Conservation (phyloP, 495 filamentous ascomycete species). For the Sabuloglossum arenarium region DNA sequence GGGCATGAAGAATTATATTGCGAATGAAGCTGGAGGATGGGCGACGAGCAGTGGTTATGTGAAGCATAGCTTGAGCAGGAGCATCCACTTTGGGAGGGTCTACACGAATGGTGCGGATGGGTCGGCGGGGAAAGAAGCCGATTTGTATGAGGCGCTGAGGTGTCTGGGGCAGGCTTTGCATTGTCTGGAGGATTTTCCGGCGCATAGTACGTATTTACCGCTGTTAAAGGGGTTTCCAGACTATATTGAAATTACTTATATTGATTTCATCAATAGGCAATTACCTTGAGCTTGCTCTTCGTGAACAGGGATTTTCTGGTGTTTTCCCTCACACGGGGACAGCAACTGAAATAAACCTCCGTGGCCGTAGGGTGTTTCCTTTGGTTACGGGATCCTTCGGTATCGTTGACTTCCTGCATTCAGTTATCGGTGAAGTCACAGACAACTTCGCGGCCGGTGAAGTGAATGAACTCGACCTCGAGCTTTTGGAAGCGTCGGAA, state of each 20-base stretch:
- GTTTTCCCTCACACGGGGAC: conserved; percentile 80
- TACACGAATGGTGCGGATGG: conserved; percentile 53
- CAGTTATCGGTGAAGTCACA: conserved; percentile 84
- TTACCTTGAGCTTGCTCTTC: conserved; percentile 71
- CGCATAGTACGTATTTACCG: conserved; percentile 33
- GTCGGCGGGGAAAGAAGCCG: conserved; percentile 50
- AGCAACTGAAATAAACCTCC: conserved; percentile 47
- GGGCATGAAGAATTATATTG: conserved; percentile 98
- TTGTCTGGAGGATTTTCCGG: conserved; percentile 86
- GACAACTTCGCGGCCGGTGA: conserved; percentile 94
- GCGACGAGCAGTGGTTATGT: conserved; percentile 84
- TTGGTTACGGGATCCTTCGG: conserved; percentile 83
- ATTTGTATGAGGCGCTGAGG: conserved; percentile 76
- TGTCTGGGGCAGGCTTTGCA: conserved; percentile 82
- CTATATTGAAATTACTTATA: background rate
- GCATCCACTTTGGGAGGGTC: conserved; percentile 74
- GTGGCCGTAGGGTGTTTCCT: conserved; percentile 58
- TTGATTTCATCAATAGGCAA: conserved; percentile 26
- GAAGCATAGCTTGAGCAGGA: conserved; percentile 59
- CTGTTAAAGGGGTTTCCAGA: background rate
- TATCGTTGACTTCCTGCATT: conserved; percentile 89
- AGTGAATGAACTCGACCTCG: conserved; percentile 69
- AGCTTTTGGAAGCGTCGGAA: conserved; percentile 38
- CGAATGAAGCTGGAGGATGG: conserved; percentile 68
- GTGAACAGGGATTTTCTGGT: conserved; percentile 60